Conservation (phyloP, 768 basidiomycete species). For the Termitomyces sp. region DNA sequence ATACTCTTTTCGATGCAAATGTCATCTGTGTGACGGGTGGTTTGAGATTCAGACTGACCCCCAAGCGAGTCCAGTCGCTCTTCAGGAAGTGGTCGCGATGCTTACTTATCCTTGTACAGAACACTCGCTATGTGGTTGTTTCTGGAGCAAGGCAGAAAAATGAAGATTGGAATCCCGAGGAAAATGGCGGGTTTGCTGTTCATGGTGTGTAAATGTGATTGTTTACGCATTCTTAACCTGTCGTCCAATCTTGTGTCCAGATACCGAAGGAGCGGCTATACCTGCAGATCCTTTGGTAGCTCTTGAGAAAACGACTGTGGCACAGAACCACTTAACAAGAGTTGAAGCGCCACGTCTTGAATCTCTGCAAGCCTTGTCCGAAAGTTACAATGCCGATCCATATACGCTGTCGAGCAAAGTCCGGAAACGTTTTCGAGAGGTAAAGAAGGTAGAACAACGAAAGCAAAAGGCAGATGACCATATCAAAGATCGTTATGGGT, state of each 20-base stretch:
- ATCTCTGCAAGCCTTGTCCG: conserved; percentile 69
- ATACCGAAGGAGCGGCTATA: conserved; percentile 59
- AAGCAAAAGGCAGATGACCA: conserved; percentile 65
- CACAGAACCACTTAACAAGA: conserved; percentile 64
- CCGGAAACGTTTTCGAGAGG: conserved; percentile 78
- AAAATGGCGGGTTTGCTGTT: conserved; percentile 88
- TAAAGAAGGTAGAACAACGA: conserved; percentile 74
- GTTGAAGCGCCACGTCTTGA: conserved; percentile 80
- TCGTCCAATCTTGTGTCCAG: conserved; percentile 26
- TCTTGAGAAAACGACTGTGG: conserved; percentile 83
- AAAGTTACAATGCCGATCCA: conserved; percentile 80
- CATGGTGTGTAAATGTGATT: conserved; percentile 49
- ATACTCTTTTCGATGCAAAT: conserved; percentile 95
- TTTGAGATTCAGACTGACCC: conserved; percentile 98
- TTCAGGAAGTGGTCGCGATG: neutral
- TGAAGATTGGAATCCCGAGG: conserved; percentile 95
- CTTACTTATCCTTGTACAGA: conserved; percentile 39
- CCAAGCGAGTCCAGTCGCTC: conserved; percentile 49
- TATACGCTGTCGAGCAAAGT: conserved; percentile 71
- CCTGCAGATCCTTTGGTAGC: conserved; percentile 82
- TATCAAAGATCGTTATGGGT: conserved; percentile 69
- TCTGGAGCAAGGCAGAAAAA: conserved; percentile 94
- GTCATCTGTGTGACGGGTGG: conserved; percentile 94
- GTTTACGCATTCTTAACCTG: neutral
- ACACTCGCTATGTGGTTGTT: conserved; percentile 89